A percentile compares a stretch with the other conserved stretches of the same genome.
These are phyloP conservation scores for Haemoproteus tartakovskyi DNA, from an alignment of 169 alveolate genomes.

Conservation along the genomic window DNA sequence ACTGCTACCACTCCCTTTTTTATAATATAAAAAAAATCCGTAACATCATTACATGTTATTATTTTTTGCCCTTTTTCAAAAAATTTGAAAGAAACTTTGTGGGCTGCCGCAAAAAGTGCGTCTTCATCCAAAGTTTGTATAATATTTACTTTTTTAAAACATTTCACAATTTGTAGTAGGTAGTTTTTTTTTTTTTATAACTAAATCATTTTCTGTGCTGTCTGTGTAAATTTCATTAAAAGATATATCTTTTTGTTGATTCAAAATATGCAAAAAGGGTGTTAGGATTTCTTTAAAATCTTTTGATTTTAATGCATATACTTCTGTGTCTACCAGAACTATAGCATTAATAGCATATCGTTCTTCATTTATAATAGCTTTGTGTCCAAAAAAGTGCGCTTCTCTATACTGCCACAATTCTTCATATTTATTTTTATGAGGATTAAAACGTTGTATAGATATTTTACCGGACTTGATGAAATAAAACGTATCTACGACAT, in stretches of 20 bases:
- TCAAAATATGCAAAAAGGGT: slow-evolving; percentile 28
- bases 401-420: slow-evolving; percentile 10
- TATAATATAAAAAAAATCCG: slow-evolving; percentile 48
- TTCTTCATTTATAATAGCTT: slow-evolving; percentile 14
- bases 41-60: slow-evolving; percentile 22
- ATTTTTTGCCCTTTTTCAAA: slow-evolving; percentile 43
- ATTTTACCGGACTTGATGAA: slow-evolving; percentile 47
- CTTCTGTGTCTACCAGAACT: slow-evolving; percentile 20
- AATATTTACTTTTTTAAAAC: slow-evolving; percentile 43
- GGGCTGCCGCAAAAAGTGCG: slow-evolving; percentile 16
- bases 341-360: slow-evolving; percentile 28
- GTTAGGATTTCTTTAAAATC: slow-evolving; percentile 16
- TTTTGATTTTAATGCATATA: slow-evolving; percentile 37
- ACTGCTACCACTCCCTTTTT: slow-evolving; percentile 60
- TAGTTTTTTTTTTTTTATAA: slow-evolving; percentile 13
- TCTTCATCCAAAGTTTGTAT: slow-evolving; percentile 42
- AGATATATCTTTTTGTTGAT: slow-evolving; percentile 8
- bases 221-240: not conserved
- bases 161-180: slow-evolving; percentile 13
- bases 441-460: slow-evolving; percentile 52
- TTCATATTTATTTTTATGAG: slow-evolving; percentile 58
- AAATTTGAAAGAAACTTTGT: slow-evolving; percentile 33
- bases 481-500: slow-evolving; percentile 27
- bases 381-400: slow-evolving; percentile 50
- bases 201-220: slow-evolving; percentile 5